Base-by-base conservation (phyloP, 139 green algal genomes). In the Picochlorum sp. region DNA sequence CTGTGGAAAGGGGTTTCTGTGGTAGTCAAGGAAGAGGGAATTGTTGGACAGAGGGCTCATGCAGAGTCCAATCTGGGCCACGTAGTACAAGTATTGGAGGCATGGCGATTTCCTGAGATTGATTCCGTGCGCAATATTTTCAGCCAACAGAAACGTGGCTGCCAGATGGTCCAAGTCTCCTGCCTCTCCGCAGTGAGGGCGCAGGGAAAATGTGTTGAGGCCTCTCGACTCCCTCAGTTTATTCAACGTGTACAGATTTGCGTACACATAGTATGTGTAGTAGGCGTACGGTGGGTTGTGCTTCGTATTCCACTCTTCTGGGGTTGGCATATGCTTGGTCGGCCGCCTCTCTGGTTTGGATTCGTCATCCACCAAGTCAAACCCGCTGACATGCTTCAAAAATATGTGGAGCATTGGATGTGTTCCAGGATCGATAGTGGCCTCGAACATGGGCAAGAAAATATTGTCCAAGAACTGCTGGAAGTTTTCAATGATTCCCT, bases 351-450 rank as follows among this genome's bases (percentile, higher is more conserved):
- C 94, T 8, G 93, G 90, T 77, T 94, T 96, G 70, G 77, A 91
- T 85, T 99, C 94, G 66, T 99, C 94, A 60, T 99, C 94, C 58
- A 99, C 94, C 83, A 97, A 95, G 81, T 99, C 94, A 73, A 99
- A 97, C 8, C 90, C 94, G 18, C 68, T 49, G 52, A 95, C 88
- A 65, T 86, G 76, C 14, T 77, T 62, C 41, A 99, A 78, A 75
- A 98, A 94, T n/a, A 96, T 74, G 76, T 98, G 93, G 59, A 99
- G 87, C 85, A 97, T 86, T 24, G 94, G 94, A 81, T 98, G 93
- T 9, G 81, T 87, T 44, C 68, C 67, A 20, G 94, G 94, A 83
- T 98, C 84, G 3, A 78, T 49, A n/a, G 94, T 98, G 31, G 95
- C 94, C 78, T 98, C 94, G 69, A 99, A 99, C 61, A 99, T 85